Evolutionary conservation across 208 protist species (phyloP), one percentile per base, ranked within the genome.

Genomic region (Wallacemonas sp.): DNA sequence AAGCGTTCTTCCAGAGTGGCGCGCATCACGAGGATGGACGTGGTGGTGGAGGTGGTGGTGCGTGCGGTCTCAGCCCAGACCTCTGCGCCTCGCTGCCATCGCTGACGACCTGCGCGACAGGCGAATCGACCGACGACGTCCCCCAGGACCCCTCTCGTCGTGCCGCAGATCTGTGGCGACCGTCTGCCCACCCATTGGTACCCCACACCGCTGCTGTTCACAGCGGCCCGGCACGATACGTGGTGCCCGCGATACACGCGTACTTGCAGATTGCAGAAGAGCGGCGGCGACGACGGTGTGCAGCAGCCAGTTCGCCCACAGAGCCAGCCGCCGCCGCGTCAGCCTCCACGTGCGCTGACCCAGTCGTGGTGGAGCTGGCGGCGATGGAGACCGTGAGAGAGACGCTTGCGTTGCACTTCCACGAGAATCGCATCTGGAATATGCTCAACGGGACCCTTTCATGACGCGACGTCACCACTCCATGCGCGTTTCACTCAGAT

Each of bases 371-470:
- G n/a, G 52, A 58, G 30, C 52, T 58, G 11, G 52, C 23, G 30
- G 8, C n/a, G 29, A 58, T 58, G 52, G 30, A 33, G n/a, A 29
- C 9, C 3, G 29, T 58, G 8, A 24, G 52, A 11, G 52, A 58
- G 16, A 58, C 38, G 16, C 23, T 58, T 3, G 26, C 52, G 4
- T 12, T 39, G 9, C 52, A 58, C 52, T 58, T 58, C 19, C 52
- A 58, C 52, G 52, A 58, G n/a, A 21, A 34, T 19, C 52, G 52
- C 12, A 39, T 58, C 17, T 58, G 52, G 52, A 58, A 58, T 21
- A 17, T 30, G 0, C 30, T 58, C 30, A 58, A 58, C 19, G 32
- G 52, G 17, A 33, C 23, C 47, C 16, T 55, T 9, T 33, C 2
- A 55, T 23, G 17, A 5, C 9, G 4, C 44, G 9, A 49, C 6